A percentile compares a stretch with the other conserved stretches of the same genome.
Conservation (phyloP, 2,329 filamentous ascomycete species). For the Colletotrichum sp. region DNA sequence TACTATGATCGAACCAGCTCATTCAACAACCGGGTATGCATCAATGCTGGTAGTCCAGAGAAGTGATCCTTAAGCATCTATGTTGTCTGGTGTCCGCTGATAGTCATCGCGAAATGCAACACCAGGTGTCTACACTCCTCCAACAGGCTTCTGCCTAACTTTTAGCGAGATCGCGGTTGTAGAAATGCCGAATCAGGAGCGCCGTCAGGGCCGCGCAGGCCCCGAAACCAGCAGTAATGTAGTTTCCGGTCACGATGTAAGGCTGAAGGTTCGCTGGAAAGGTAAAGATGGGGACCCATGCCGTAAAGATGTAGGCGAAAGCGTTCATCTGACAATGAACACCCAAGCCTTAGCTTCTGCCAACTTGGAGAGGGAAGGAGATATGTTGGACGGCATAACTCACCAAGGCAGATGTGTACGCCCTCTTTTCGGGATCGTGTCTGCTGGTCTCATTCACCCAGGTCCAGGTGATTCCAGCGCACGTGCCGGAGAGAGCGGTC, state of each 20-base stretch:
- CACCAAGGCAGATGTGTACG: constrained; percentile 29
- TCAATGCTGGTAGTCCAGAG: background rate
- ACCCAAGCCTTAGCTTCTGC: background rate
- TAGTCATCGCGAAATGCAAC: background rate
- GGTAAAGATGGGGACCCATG: constrained; percentile 32
- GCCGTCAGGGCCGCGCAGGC: constrained; percentile 15
- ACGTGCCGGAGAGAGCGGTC: constrained; percentile 22
- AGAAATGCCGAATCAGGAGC: constrained; percentile 24
- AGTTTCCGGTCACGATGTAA: constrained; percentile 30
- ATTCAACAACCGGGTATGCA: background rate
- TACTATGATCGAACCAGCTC: background rate
- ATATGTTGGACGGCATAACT: background rate
- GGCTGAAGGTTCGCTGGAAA: constrained; percentile 31
- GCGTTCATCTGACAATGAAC: constrained; percentile 26
- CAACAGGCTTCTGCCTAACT: background rate
- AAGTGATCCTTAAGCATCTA: background rate
- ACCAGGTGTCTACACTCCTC: background rate
- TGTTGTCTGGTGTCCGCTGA: background rate
- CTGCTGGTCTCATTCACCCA: constrained; percentile 28
- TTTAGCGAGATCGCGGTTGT: constrained; percentile 24
- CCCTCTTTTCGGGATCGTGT: constrained; percentile 29
- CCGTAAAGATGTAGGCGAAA: constrained; percentile 31
- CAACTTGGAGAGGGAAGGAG: background rate
- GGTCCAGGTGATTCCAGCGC: constrained; percentile 28
- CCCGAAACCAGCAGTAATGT: constrained; percentile 29